Conservation (phyloP, 1,284 basidiomycete genomes). For the Ceratobasidium sp. region DNA sequence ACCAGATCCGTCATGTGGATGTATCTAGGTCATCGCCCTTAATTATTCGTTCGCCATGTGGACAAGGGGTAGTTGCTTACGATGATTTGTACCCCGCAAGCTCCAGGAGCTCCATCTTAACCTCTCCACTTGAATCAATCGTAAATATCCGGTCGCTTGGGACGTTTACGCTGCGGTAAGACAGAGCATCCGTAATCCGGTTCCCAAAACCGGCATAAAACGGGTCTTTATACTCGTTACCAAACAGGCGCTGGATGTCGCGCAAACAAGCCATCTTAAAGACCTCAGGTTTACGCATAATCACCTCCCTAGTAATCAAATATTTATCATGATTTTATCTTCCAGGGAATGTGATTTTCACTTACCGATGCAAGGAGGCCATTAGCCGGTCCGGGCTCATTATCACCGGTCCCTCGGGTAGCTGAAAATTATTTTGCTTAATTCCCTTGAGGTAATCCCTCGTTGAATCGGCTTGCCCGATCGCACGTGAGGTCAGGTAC, state of each 20-base stretch:
- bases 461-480: slow-evolving; percentile 98
- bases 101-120: slow-evolving; percentile 97
- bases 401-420: slow-evolving; percentile 98
- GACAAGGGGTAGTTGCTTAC: slow-evolving; percentile 62
- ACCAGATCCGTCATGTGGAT: slow-evolving; percentile 99
- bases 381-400: slow-evolving; percentile 99
- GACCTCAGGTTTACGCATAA: slow-evolving; percentile 97
- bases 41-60: slow-evolving; percentile 8
- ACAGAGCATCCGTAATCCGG: slow-evolving; percentile 96
- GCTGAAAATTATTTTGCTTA: slow-evolving; percentile 93
- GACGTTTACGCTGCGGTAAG: slow-evolving; percentile 95
- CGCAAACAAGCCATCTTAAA: slow-evolving; percentile 99
- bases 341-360: slow-evolving; percentile 43
- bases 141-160: slow-evolving; percentile 97
- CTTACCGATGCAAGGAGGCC: slow-evolving; percentile 92
- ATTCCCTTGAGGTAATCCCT: slow-evolving; percentile 95
- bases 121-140: slow-evolving; percentile 94
- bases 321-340: background rate
- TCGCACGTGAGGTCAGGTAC: slow-evolving; percentile 97
- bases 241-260: slow-evolving; percentile 95
- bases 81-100: slow-evolving; percentile 97
- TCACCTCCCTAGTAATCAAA: slow-evolving; percentile 80
- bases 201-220: slow-evolving; percentile 99
- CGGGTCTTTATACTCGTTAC: slow-evolving; percentile 75
- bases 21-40: slow-evolving; percentile 65